These are phyloP conservation scores for Nasturtium officinale DNA, from an alignment of 345 rosid genomes.

Conservation along the genomic window DNA sequence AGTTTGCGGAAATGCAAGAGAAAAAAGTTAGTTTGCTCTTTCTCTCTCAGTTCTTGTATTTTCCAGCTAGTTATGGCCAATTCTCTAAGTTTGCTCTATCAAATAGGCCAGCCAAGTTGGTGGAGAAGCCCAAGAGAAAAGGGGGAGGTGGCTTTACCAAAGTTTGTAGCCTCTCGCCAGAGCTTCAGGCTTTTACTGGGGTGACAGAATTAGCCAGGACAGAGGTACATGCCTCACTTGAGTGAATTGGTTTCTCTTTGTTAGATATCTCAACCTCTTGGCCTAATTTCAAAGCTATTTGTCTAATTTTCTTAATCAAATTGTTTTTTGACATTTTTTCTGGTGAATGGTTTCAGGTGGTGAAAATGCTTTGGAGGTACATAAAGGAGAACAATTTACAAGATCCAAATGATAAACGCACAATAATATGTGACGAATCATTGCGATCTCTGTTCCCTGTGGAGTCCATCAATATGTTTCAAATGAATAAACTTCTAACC, in stretches of 20 bases:
- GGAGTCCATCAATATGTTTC: conserved; percentile 67
- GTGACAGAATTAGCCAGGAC: conserved; percentile 78
- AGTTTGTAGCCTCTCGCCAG: conserved; percentile 80
- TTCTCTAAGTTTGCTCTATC: conserved; percentile 24
- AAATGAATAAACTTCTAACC: conserved; percentile 59
- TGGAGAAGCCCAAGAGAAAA: conserved; percentile 67
- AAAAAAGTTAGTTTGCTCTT: conserved; percentile 47
- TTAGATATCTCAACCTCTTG: not conserved
- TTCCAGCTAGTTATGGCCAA: not conserved
- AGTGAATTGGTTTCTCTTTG: conserved; percentile 20
- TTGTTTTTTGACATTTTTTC: conserved; percentile 6
- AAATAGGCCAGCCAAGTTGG: conserved; percentile 60
- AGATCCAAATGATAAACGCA: conserved; percentile 58
- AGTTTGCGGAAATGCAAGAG: conserved; percentile 49
- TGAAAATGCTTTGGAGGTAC: conserved; percentile 60
- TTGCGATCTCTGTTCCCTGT: conserved; percentile 52
- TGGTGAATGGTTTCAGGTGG: conserved; percentile 51
- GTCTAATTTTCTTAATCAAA: not conserved
- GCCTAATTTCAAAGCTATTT: conserved; percentile 1
- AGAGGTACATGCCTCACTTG: conserved; percentile 53
- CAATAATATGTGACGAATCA: conserved; percentile 58
- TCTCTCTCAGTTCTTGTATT: conserved; percentile 14
- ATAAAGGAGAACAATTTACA: conserved; percentile 64
- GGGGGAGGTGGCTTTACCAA: conserved; percentile 84
- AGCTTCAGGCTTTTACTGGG: conserved; percentile 71